A percentile compares a stretch with the other conserved stretches of the same genome.
These are phyloP conservation scores for Irpex sp. DNA, from an alignment of 1,284 basidiomycete genomes.

Conservation along the genomic window DNA sequence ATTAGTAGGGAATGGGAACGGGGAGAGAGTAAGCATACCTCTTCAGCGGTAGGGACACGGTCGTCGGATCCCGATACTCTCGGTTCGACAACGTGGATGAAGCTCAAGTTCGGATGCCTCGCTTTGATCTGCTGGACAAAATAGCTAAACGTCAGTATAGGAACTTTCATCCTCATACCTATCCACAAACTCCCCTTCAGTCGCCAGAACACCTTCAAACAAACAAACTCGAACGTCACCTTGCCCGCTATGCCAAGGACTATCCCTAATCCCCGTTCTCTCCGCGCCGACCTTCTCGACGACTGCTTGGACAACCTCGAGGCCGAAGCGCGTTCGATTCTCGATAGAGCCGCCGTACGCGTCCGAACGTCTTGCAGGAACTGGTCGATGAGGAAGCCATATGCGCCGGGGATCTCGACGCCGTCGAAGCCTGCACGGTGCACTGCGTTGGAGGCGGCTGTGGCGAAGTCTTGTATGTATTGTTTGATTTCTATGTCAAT, in stretches of 20 bases:
- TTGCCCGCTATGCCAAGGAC: conserved; percentile 43
- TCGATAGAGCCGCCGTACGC: conserved; percentile 29
- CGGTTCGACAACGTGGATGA: conserved; percentile 44
- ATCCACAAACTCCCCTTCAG: too few relatives aligned
- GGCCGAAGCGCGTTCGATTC: conserved; percentile 18
- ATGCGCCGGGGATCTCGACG: conserved; percentile 3
- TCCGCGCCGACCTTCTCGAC: conserved; percentile 33
- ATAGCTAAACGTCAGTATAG: conserved; percentile 31
- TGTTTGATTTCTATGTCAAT: conserved; percentile 22
- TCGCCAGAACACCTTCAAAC: too few relatives aligned
- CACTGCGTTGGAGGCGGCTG: conserved; percentile 2
- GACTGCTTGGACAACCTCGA: conserved; percentile 29
- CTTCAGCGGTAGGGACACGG: conserved; percentile 1
- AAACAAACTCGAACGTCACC: not conserved
- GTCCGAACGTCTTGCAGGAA: conserved; percentile 1
- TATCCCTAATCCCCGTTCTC: conserved; percentile 45
- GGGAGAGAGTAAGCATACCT: conserved; percentile 10
- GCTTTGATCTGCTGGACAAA: conserved; percentile 25
- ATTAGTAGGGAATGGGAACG: not conserved
- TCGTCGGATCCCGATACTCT: conserved; percentile 12
- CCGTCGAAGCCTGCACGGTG: conserved; percentile 6
- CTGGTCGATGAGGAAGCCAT: conserved; percentile 4
- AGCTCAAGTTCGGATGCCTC: conserved; percentile 39
- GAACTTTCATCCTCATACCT: conserved; percentile 40
- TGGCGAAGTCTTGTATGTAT: not conserved